A percentile compares a stretch with the other conserved stretches of the same genome.
phyloP scores from a whole-genome alignment of 306 rosid species.

The Sindora glabra region DNA sequence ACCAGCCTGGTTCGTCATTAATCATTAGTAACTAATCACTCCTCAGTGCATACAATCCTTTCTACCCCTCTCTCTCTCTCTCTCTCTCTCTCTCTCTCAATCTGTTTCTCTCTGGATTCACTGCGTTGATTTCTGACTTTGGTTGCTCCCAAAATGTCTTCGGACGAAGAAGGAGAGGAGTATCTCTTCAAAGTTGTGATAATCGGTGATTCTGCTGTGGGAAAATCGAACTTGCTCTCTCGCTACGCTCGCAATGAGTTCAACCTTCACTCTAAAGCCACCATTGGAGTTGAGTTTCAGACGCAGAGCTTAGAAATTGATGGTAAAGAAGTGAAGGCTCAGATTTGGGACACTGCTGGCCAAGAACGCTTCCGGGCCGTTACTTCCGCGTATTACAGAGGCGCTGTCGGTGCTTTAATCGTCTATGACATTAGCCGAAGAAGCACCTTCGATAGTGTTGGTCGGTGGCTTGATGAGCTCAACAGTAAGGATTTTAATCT shows the following conservation, averaged over 20 bases:
- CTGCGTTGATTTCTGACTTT: neutral
- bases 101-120: too few species aligned
- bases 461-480: constrained; percentile 96
- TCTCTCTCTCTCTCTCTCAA: too few species aligned
- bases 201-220: constrained; percentile 83
- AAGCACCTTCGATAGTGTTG: constrained; percentile 73
- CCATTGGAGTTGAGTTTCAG: constrained; percentile 91
- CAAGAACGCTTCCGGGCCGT: constrained; percentile 94
- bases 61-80: neutral
- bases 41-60: neutral
- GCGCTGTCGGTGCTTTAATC: constrained; percentile 84
- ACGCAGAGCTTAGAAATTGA: constrained; percentile 80
- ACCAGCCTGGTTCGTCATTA: constrained; percentile 28
- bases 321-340: constrained; percentile 83
- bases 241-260: constrained; percentile 86
- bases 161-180: constrained; percentile 83
- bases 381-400: constrained; percentile 89
- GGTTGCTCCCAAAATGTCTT: constrained; percentile 36
- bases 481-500: constrained; percentile 39
- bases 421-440: constrained; percentile 83
- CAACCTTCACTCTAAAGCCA: constrained; percentile 80
- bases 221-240: constrained; percentile 76
- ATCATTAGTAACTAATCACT: too few species aligned
- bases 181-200: constrained; percentile 91
- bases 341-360: constrained; percentile 99